Conservation (phyloP, 257 asterid genomes). For the Agastache rugosa region DNA sequence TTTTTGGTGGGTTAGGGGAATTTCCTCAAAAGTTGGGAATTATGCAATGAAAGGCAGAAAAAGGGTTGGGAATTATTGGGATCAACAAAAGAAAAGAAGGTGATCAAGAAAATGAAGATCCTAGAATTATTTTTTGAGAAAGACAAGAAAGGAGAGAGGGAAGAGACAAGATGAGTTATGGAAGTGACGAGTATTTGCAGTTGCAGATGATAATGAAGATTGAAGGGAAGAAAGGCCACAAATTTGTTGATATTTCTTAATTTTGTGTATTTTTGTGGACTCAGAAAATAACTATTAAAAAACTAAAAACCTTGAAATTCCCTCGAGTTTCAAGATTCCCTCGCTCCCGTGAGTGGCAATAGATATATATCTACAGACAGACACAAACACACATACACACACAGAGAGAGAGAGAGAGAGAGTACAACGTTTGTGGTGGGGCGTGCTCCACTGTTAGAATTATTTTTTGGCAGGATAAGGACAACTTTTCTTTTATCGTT, state of each 20-base stretch:
- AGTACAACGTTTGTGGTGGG: slow-evolving; percentile 32
- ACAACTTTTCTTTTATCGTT: slow-evolving; percentile 10
- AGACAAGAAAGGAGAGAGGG: slow-evolving; percentile 1
- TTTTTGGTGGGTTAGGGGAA: no score
- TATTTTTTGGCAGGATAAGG: not conserved
- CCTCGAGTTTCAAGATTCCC: slow-evolving; percentile 38
- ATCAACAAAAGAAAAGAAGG: slow-evolving; percentile 28
- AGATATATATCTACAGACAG: slow-evolving; percentile 14
- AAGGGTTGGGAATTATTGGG: slow-evolving; percentile 34
- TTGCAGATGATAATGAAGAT: slow-evolving; percentile 39
- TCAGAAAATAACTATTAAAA: slow-evolving; percentile 19
- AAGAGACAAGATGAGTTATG: slow-evolving; percentile 18
- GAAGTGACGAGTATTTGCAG: slow-evolving; percentile 27
- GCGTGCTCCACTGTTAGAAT: slow-evolving; percentile 18
- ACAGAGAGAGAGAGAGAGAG: slow-evolving; percentile 21
- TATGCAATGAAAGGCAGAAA: slow-evolving; percentile 26
- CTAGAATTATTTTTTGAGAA: not conserved
- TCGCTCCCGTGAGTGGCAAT: slow-evolving; percentile 32
- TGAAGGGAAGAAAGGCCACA: slow-evolving; percentile 39
- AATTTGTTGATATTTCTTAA: slow-evolving; percentile 26
- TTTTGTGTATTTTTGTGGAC: slow-evolving; percentile 32
- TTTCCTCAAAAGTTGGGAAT: slow-evolving; percentile 29
- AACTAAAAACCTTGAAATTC: slow-evolving; percentile 30
- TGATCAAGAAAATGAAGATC: slow-evolving; percentile 25
- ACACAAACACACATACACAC: not conserved